Evolutionary conservation across 371 early-diverging fungal species (phyloP), one percentile per base, ranked within the genome.

Genomic region (Mucor indicus): DNA sequence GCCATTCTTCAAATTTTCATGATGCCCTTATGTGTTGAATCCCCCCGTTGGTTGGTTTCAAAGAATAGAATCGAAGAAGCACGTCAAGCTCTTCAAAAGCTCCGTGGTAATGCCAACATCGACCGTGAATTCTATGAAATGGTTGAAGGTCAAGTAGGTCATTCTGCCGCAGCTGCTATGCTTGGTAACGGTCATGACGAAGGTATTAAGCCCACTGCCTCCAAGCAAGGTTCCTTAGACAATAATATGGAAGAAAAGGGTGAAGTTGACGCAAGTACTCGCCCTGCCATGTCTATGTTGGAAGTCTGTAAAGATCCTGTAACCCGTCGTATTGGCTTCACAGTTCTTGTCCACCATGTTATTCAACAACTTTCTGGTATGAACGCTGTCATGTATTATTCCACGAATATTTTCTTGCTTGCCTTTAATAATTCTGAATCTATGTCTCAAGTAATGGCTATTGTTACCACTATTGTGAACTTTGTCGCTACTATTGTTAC

Each of bases 321-420:
- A 27, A 67, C 71, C 22, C 57, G 71, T 8, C 84, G 85, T 46
- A 64, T 92, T 36, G 76, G 84, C 24, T n/a, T 66, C 2, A 67
- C 68, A 16, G 72, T 72, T 17, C 16, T 80, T 19, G 25, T 62
- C 10, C 50, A 77, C 22, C 77, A 81, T 44, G 61, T 63, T 3
- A 54, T 66, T n/a, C 96, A 95, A 59, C 93, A 93, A 67, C 63
- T 90, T 11, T 79, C 83, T 13, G 93, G 93, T 23, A 91, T 96
- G 72, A 92, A 93, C 55, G 91, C 86, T 40, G 79, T 89, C 44
- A 71, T 86, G 55, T 81, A 85, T 52, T 94, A 88, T 56, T 91
- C 91, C n/a, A 84, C 87, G 1, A 64, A 81, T 74, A 49, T 84
- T 68, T 41, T 78, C 68, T 57, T 33, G 35, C 35, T 33, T n/a